These are phyloP conservation scores for Aspergillus saccharolyticus DNA, from an alignment of 495 filamentous ascomycete genomes.

Conservation along the genomic window DNA sequence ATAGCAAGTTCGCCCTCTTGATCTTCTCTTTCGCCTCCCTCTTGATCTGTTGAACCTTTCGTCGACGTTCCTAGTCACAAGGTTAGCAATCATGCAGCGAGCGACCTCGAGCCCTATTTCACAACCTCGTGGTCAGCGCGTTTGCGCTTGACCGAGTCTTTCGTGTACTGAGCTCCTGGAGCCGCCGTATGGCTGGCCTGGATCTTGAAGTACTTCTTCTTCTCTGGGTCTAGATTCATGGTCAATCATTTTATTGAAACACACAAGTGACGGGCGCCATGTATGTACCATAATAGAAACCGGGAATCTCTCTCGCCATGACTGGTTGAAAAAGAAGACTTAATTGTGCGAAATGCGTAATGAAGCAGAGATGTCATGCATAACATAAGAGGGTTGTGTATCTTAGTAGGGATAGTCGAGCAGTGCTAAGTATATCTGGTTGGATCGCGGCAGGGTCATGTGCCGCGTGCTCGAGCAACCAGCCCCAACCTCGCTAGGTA, in stretches of 20 bases:
- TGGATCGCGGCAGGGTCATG: background rate
- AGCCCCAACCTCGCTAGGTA: too few species aligned
- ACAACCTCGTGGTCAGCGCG: conserved; percentile 34
- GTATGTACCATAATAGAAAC: conserved; percentile 26
- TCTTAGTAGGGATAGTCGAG: background rate
- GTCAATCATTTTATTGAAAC: background rate
- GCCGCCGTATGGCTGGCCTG: conserved; percentile 45
- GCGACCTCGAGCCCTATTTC: background rate
- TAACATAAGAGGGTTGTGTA: background rate
- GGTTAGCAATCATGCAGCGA: conserved; percentile 8
- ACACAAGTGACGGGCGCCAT: background rate
- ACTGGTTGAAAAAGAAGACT: conserved; percentile 32
- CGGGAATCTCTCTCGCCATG: conserved; percentile 29
- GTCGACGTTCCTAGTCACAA: conserved; percentile 25
- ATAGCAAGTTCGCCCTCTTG: conserved; percentile 24
- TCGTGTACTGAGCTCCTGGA: conserved; percentile 40
- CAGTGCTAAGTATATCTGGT: background rate
- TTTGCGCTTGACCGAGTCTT: conserved; percentile 42
- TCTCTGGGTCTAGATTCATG: conserved; percentile 40
- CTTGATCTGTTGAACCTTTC: conserved; percentile 21
- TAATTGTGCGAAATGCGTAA: background rate
- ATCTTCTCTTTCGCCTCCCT: conserved; percentile 33
- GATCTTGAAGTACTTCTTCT: conserved; percentile 56
- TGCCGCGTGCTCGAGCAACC: background rate
- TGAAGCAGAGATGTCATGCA: background rate